Evolutionary conservation across 352 stramenopile species (phyloP), one percentile per base, ranked within the genome.

Genomic region (Elongisporangium prolatum): DNA sequence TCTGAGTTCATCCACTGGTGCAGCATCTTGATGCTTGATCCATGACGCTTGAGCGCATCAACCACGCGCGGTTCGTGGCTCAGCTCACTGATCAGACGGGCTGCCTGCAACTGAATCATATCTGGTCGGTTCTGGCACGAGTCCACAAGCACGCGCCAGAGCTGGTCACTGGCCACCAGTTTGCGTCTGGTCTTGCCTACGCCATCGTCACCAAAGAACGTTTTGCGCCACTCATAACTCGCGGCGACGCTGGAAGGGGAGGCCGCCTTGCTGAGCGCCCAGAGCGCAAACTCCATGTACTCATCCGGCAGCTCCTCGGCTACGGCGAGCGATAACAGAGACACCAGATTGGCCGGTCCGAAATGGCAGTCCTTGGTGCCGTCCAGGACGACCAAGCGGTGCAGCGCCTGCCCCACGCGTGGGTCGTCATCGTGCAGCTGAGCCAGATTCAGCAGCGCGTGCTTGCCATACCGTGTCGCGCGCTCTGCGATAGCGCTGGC

Each of bases 231-330:
- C 54, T 80, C 74, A 65, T 86, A 86, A 21, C 65, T 52, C 3
- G 53, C 67, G 24, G 68, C 72, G 17, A 75, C 54, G 7, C 68
- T 60, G 9, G 67, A 59, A 0, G 74, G 64, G 3, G 73, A 84
- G 14, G 73, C 71, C 0, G 74, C 74, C 38, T 83, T 75, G 37
- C 75, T 57, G 34, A 91, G 57, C 1, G 65, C 82, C 82, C 82
- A 91, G n/a, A 86, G 60, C 2, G 79, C 77, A 58, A 91, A 91
- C 65, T 86, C 75, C 3, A 84, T 37, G 50, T 89, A 91, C 48
- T 75, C 63, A 25, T 86, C 72, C 0, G 82, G 82, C 6, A 88
- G 60, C 14, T 80, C 63, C n/a, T 76, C 61, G 0, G 81, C 74
- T 8, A 86, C 74, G 0, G 76, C 82, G 9, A 91, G 63, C 0